phyloP scores from a whole-genome alignment of 345 rosid species.

The Erucastrum elatum region DNA sequence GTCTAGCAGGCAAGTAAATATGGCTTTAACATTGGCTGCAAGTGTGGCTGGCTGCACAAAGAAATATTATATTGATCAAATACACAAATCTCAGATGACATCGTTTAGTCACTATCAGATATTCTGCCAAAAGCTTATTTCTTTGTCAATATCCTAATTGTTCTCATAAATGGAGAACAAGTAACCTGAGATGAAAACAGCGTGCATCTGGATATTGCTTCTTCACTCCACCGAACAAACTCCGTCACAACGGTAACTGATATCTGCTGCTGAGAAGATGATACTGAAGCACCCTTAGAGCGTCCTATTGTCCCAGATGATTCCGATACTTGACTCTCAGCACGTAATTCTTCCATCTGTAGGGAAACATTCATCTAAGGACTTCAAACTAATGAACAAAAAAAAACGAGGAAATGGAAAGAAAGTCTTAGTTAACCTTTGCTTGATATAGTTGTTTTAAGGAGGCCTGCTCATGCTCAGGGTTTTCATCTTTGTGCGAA shows the following conservation, averaged over 20 bases:
- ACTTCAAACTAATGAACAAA: constrained; percentile 13
- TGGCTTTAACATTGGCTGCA: constrained; percentile 82
- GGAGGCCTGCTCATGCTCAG: constrained; percentile 92
- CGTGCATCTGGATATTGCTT: constrained; percentile 92
- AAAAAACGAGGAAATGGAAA: constrained; percentile 14
- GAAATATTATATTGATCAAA: constrained; percentile 18
- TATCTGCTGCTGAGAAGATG: constrained; percentile 84
- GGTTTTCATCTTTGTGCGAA: constrained; percentile 92
- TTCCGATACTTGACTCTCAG: constrained; percentile 72
- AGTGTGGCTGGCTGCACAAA: constrained; percentile 70
- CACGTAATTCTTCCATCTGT: constrained; percentile 91
- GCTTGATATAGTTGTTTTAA: constrained; percentile 84
- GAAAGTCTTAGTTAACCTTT: constrained; percentile 53
- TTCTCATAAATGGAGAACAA: constrained; percentile 4
- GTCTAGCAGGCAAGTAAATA: constrained; percentile 86
- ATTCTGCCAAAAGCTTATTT: neutral
- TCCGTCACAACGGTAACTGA: constrained; percentile 98
- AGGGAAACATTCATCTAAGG: constrained; percentile 26
- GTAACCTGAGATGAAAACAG: constrained; percentile 86
- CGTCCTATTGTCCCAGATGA: constrained; percentile 92
- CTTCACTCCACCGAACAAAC: constrained; percentile 98
- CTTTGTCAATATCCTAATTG: constrained; percentile 6
- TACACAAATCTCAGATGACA: constrained; percentile 11
- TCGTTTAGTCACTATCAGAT: neutral
- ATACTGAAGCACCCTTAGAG: constrained; percentile 80